Evolutionary conservation across 1,284 basidiomycete species (phyloP), one percentile per base, ranked within the genome.

Genomic region (Cutaneotrichosporon spelunceum): DNA sequence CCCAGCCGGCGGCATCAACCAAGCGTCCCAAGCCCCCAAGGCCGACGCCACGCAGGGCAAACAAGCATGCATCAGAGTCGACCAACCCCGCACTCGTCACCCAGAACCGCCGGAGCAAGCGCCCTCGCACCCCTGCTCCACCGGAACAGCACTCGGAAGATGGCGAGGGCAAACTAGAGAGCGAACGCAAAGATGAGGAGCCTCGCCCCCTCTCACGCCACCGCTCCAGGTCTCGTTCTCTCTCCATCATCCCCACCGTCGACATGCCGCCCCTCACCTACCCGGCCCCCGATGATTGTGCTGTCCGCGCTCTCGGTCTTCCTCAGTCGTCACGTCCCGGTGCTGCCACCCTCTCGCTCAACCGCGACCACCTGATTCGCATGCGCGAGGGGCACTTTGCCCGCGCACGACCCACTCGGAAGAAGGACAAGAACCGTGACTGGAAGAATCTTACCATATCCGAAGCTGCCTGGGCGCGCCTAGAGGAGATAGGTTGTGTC

Each of bases 401-500:
- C 23, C 58, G 58, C 2, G 39, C 61, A 9, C 56, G 52, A 26
- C 62, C 56, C 3, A 23, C 23, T 14, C 55, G 59, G 29, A 29
- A 52, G 6, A 36, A 30, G 21, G 52, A 66, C 33, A 30, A 26
- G 5, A 23, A 60, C 34, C 64, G 64, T 21, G 47, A 66, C 61
- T 66, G 61, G 61, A 55, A 48, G 21, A 47, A 42, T 13, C 53
- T 66, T 13, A 66, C 63, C n/a, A 44, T 72, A 1, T 63, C 63
- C 23, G 63, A 69, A 39, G 67, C 63, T 1, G 66, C 64, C n/a
- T 72, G 70, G 70, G 61, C 52, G 11, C 63, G 63, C 16, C 65
- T 70, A 59, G 70, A 72, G 53, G 68, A 70, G 45, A 53, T 63
- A 26, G 68, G 68, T 9, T 58, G 61, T 10, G 36, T 69, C n/a